phyloP scores from a whole-genome alignment of 257 asterid species.

The Lavandula angustifolia region DNA sequence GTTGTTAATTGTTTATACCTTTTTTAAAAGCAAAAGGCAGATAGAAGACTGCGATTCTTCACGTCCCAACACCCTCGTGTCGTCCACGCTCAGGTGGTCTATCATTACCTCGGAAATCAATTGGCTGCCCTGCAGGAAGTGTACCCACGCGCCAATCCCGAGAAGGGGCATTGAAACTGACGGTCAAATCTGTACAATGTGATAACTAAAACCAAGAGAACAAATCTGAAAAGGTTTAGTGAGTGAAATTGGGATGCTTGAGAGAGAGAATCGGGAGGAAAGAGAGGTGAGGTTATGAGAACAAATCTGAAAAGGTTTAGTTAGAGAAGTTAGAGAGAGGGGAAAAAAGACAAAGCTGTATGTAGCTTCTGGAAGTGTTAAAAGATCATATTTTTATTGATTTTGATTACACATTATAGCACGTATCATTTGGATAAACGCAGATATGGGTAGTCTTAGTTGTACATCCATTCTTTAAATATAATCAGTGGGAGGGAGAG shows the following conservation, averaged over 20 bases:
- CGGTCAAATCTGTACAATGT: conserved; percentile 39
- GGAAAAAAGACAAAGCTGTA: conserved; percentile 18
- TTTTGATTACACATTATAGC: conserved; percentile 1
- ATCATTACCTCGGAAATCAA: background rate
- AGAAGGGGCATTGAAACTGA: conserved; percentile 18
- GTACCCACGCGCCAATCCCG: conserved; percentile 35
- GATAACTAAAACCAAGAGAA: conserved; percentile 40
- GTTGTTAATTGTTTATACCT: conserved; percentile 25
- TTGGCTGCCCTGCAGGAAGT: conserved; percentile 29
- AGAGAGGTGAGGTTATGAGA: conserved; percentile 2
- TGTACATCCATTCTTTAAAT: conserved; percentile 30
- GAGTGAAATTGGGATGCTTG: conserved; percentile 3
- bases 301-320: conserved; percentile 21
- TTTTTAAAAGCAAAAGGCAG: conserved; percentile 10
- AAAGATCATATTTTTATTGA: conserved; percentile 1
- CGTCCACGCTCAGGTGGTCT: background rate
- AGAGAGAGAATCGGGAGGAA: conserved; percentile 16
- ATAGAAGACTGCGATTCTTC: background rate
- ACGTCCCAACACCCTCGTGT: conserved; percentile 13
- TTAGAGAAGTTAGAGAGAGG: background rate
- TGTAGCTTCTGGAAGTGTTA: background rate
- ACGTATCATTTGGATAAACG: conserved; percentile 16
- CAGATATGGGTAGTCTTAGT: conserved; percentile 29
- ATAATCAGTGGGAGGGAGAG: background rate
- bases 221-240: too few relatives aligned